phyloP scores from a whole-genome alignment of 192 early-diverging fungal genomes.

The Cladochytrium replicatum region DNA sequence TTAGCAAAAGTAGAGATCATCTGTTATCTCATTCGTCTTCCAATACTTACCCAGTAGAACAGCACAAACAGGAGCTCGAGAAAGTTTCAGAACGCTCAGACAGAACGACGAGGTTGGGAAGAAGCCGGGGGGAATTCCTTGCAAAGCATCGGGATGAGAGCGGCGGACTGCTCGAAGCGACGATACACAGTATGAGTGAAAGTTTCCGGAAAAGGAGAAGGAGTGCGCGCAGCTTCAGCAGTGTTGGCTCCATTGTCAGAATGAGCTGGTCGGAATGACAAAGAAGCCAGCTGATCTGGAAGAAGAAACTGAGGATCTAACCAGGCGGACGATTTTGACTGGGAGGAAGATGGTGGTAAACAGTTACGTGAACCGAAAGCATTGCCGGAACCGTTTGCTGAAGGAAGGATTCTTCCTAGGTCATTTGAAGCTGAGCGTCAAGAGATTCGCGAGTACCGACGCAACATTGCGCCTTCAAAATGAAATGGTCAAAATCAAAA shows the following conservation, averaged over 20 bases:
- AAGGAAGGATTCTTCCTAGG: not conserved
- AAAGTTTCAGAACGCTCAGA: conserved; percentile 43
- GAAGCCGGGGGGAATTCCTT: conserved; percentile 39
- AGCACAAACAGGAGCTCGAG: conserved; percentile 48
- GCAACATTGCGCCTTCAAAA: conserved; percentile 46
- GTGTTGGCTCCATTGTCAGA: conserved; percentile 51
- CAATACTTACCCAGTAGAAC: conserved; percentile 26
- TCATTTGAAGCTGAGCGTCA: conserved; percentile 43
- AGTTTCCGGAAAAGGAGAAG: conserved; percentile 36
- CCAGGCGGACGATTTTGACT: conserved; percentile 44
- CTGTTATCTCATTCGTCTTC: not conserved
- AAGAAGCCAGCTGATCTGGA: conserved; percentile 32
- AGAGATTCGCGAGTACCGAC: conserved; percentile 42
- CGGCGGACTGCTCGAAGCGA: conserved; percentile 51
- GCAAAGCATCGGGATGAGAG: conserved; percentile 31
- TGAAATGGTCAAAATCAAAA: conserved; percentile 56
- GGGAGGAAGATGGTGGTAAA: conserved; percentile 53
- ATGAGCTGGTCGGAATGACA: conserved; percentile 41
- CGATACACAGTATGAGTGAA: conserved; percentile 50
- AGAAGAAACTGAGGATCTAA: conserved; percentile 41
- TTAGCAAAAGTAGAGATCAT: conserved; percentile 37
- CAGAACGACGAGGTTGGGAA: conserved; percentile 54
- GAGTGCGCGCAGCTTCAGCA: conserved; percentile 44
- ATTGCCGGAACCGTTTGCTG: not conserved
- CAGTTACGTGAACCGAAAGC: conserved; percentile 18